Conservation (phyloP, 441 rosid genomes). For the Euphorbia neoarborescens region DNA sequence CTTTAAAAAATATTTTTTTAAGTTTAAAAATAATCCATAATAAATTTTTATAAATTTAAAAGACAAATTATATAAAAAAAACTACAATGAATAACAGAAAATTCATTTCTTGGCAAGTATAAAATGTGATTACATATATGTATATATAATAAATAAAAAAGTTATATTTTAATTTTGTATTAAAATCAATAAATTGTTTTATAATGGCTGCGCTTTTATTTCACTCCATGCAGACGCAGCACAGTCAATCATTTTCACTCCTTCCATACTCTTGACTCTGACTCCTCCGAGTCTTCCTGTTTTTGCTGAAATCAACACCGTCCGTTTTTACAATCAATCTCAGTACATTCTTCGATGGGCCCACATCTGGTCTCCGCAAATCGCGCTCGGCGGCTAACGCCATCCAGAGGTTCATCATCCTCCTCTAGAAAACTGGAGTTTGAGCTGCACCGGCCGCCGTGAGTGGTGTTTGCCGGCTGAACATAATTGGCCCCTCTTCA, state of each 20-base stretch:
- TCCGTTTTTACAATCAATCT: constrained; percentile 64
- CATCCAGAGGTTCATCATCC: constrained; percentile 52
- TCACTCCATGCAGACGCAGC: constrained; percentile 69
- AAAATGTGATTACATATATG: constrained; percentile 53
- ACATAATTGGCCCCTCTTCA: not conserved
- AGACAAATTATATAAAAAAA: too few relatives aligned
- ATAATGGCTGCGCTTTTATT: constrained; percentile 52
- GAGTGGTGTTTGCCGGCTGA: not conserved
- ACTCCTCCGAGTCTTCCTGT: constrained; percentile 5
- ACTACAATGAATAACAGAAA: too few relatives aligned
- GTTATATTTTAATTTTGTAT: too few relatives aligned
- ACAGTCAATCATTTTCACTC: constrained; percentile 34
- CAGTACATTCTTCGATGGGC: constrained; percentile 22
- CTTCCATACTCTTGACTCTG: constrained; percentile 1
- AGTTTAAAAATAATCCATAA: too few relatives aligned
- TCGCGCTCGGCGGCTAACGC: constrained; percentile 55
- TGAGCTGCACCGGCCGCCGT: constrained; percentile 1
- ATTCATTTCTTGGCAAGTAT: too few relatives aligned
- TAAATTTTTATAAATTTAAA: too few relatives aligned
- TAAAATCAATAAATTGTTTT: too few relatives aligned
- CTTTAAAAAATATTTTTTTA: too few relatives aligned
- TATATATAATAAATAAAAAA: too few relatives aligned
- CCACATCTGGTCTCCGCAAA: constrained; percentile 19
- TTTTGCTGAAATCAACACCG: constrained; percentile 39
- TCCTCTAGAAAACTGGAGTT: not conserved